Percentiles rank a stretch among this genome's conserved stretches.
These are phyloP conservation scores for Ilyonectria destructans DNA, from an alignment of 2,329 filamentous ascomycete species.

Conservation along the genomic window DNA sequence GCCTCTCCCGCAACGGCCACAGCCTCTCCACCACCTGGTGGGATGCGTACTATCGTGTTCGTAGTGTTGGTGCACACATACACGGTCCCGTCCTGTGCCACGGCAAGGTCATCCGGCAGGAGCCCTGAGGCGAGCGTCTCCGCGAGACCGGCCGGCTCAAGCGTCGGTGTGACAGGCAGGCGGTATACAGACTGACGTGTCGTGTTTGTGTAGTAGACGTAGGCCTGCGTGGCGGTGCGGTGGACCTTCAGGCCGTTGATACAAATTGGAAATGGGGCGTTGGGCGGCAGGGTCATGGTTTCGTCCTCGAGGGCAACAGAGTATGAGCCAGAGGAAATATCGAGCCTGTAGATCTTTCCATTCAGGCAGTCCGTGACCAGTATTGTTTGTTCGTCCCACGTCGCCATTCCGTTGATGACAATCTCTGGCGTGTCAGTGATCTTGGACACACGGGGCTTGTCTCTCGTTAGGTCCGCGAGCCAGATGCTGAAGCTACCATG, in stretches of 20 bases:
- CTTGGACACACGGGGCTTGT: conserved; percentile 24
- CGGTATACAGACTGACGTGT: conserved; percentile 37
- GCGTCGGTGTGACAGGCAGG: conserved; percentile 31
- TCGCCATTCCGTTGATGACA: conserved; percentile 41
- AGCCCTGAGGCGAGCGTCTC: conserved; percentile 37
- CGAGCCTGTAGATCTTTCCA: conserved; percentile 41
- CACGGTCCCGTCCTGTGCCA: conserved; percentile 39
- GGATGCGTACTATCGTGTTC: conserved; percentile 38
- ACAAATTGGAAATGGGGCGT: conserved; percentile 32
- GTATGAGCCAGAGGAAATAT: conserved; percentile 30
- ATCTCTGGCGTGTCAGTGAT: conserved; percentile 21
- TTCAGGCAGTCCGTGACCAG: conserved; percentile 41
- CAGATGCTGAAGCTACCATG: conserved; percentile 38
- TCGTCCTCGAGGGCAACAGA: conserved; percentile 35
- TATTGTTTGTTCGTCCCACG: conserved; percentile 39
- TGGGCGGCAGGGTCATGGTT: conserved; percentile 34
- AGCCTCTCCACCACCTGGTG: conserved; percentile 10
- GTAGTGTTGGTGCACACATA: conserved; percentile 41
- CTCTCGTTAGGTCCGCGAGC: conserved; percentile 37
- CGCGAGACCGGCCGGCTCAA: conserved; percentile 25
- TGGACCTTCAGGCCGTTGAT: conserved; percentile 45
- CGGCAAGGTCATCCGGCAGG: conserved; percentile 38
- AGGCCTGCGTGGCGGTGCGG: conserved; percentile 30
- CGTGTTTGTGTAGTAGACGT: conserved; percentile 40
- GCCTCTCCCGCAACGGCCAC: conserved; percentile 25